Conservation (phyloP, 2,329 filamentous ascomycete genomes). For the Neofusicoccum cordaticola region DNA sequence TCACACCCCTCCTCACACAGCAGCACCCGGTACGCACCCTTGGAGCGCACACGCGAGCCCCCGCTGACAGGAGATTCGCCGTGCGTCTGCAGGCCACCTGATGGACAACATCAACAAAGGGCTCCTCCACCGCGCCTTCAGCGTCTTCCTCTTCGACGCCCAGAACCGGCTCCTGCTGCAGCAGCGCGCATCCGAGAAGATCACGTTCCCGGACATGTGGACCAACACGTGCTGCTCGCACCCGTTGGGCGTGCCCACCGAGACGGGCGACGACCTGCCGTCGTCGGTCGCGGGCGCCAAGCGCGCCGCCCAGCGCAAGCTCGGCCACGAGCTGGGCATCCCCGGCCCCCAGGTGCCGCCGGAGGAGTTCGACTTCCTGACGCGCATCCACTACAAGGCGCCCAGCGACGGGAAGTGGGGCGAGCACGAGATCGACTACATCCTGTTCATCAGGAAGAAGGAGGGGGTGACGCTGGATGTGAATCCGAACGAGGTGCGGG, state of each 20-base stretch:
- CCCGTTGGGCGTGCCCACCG: slow-evolving; percentile 83
- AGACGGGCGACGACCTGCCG: slow-evolving; percentile 79
- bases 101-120: slow-evolving; percentile 99
- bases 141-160: slow-evolving; percentile 94
- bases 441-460: slow-evolving; percentile 81
- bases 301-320: slow-evolving; percentile 86
- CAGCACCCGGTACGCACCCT: too few relatives aligned
- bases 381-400: slow-evolving; percentile 96
- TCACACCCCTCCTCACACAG: background rate
- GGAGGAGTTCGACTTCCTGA: slow-evolving; percentile 89
- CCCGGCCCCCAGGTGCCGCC: slow-evolving; percentile 82
- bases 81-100: slow-evolving; percentile 69
- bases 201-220: slow-evolving; percentile 99
- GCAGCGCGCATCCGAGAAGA: slow-evolving; percentile 94
- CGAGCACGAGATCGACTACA: slow-evolving; percentile 99
- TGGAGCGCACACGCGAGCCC: too few relatives aligned
- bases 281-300: slow-evolving; percentile 84
- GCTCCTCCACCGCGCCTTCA: slow-evolving; percentile 94
- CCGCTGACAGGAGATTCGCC: too few relatives aligned
- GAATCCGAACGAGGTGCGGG: slow-evolving; percentile 87
- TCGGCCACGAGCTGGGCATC: slow-evolving; percentile 94
- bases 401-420: slow-evolving; percentile 98
- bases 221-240: slow-evolving; percentile 99
- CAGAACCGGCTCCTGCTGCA: slow-evolving; percentile 90
- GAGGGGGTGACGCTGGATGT: slow-evolving; percentile 78